Conservation (phyloP, 495 filamentous ascomycete species). For the Neurospora sublineolata region DNA sequence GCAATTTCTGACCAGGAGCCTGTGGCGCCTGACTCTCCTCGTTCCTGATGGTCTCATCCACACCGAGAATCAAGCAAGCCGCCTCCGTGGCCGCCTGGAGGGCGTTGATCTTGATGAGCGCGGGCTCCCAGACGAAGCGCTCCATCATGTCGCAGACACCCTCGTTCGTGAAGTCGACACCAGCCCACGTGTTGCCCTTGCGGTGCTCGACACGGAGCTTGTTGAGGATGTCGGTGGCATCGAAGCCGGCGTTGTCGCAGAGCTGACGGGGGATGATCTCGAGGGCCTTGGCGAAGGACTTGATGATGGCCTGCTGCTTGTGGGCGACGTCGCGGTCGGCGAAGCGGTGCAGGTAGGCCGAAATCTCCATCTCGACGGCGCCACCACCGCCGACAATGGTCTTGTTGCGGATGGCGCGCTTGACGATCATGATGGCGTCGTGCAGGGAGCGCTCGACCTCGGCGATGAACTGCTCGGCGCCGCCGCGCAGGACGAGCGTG, state of each 20-base stretch:
- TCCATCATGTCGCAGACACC: slow-evolving; percentile 86
- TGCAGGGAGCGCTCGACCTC: slow-evolving; percentile 95
- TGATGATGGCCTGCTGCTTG: slow-evolving; percentile 96
- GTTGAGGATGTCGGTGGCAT: slow-evolving; percentile 95
- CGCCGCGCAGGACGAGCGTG: slow-evolving; percentile 87
- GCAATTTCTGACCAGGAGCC: slow-evolving; percentile 64
- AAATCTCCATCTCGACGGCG: slow-evolving; percentile 93
- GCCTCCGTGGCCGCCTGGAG: slow-evolving; percentile 94
- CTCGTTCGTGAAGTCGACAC: slow-evolving; percentile 89
- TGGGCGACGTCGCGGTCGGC: slow-evolving; percentile 84
- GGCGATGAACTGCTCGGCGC: slow-evolving; percentile 97
- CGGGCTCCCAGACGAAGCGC: slow-evolving; percentile 93
- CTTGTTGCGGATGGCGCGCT: slow-evolving; percentile 86
- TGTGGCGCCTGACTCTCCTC: slow-evolving; percentile 78
- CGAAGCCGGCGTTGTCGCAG: slow-evolving; percentile 97
- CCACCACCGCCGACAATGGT: slow-evolving; percentile 93
- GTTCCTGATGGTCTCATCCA: slow-evolving; percentile 97
- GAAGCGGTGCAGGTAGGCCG: slow-evolving; percentile 78
- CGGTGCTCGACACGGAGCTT: slow-evolving; percentile 87
- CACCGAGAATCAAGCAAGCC: slow-evolving; percentile 83
- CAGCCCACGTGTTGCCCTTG: slow-evolving; percentile 83
- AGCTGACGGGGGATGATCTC: slow-evolving; percentile 94
- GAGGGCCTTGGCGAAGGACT: slow-evolving; percentile 92
- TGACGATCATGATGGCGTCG: slow-evolving; percentile 99
- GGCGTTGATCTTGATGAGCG: slow-evolving; percentile 92